Conservation (phyloP, 257 asterid species). For the Solanum boliviense region DNA sequence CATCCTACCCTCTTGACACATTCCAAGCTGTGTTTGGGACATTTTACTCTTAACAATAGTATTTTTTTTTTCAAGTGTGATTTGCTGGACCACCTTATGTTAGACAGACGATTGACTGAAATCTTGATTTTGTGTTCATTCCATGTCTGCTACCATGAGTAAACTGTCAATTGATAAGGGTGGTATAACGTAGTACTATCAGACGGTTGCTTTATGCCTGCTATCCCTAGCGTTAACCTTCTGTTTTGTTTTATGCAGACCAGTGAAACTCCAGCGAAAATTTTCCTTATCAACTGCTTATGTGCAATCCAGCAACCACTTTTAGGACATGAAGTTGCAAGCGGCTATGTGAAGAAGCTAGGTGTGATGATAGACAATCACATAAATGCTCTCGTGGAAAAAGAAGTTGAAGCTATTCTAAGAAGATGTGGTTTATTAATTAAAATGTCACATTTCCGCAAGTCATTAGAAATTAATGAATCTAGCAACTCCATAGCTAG, state of each 20-base stretch:
- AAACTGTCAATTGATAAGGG: neutral
- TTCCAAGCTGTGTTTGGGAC: neutral
- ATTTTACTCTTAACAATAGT: neutral
- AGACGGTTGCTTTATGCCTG: neutral
- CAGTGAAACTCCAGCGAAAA: conserved; percentile 80
- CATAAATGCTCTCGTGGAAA: conserved; percentile 62
- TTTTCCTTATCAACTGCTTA: conserved; percentile 85
- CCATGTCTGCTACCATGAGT: neutral
- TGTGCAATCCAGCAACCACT: conserved; percentile 86
- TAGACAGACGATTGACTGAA: neutral
- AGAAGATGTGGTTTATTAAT: conserved; percentile 62
- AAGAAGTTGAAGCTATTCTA: conserved; percentile 61
- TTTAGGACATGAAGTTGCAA: conserved; percentile 61
- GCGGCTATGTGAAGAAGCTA: conserved; percentile 63
- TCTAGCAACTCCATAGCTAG: conserved; percentile 14
- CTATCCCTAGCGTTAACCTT: neutral
- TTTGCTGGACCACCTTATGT: neutral
- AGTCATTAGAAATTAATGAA: conserved; percentile 15
- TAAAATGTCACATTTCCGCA: conserved; percentile 62
- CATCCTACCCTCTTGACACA: neutral
- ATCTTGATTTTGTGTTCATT: neutral
- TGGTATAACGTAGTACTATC: neutral
- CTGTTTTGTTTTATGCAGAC: conserved; percentile 32
- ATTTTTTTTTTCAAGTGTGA: neutral
- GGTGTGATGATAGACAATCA: conserved; percentile 69